A percentile compares a stretch with the other conserved stretches of the same genome.
phyloP scores from a whole-genome alignment of 345 rosid species.

The Brassica juncea region DNA sequence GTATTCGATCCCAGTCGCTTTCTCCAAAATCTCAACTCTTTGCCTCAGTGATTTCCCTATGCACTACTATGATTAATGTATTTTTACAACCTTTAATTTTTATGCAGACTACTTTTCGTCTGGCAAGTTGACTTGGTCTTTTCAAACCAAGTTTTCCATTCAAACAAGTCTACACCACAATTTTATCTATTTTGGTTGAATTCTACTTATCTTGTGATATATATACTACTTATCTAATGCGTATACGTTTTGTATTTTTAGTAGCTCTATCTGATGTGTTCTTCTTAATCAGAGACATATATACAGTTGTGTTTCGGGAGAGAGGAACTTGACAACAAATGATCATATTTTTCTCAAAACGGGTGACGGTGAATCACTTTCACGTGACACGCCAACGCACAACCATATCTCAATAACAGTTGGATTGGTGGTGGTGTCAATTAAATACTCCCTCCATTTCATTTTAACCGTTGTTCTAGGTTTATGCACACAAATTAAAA shows the following conservation, averaged over 20 bases:
- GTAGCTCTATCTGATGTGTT: background rate
- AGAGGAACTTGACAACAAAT: background rate
- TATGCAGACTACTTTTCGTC: background rate
- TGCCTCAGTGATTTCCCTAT: background rate
- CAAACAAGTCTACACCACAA: background rate
- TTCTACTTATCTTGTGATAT: background rate
- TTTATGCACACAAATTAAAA: no score
- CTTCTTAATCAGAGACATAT: background rate
- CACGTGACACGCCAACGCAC: slow-evolving; percentile 34
- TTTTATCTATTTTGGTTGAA: background rate
- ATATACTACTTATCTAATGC: background rate
- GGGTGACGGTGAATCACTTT: slow-evolving; percentile 10
- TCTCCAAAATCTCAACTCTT: background rate
- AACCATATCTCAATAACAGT: slow-evolving; percentile 10
- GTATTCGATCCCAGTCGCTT: background rate
- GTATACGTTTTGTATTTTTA: background rate
- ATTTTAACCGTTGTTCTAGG: no score
- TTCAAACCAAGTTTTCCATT: background rate
- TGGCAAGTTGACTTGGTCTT: slow-evolving; percentile 25
- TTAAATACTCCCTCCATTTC: background rate
- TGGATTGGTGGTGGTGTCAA: background rate
- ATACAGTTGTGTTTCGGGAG: background rate
- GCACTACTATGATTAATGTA: background rate
- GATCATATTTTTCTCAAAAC: background rate
- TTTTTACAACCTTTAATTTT: background rate